A percentile compares a stretch with the other conserved stretches of the same genome.
phyloP scores from a whole-genome alignment of 192 early-diverging fungal species.

The Rhizoclosmatium globosum region DNA sequence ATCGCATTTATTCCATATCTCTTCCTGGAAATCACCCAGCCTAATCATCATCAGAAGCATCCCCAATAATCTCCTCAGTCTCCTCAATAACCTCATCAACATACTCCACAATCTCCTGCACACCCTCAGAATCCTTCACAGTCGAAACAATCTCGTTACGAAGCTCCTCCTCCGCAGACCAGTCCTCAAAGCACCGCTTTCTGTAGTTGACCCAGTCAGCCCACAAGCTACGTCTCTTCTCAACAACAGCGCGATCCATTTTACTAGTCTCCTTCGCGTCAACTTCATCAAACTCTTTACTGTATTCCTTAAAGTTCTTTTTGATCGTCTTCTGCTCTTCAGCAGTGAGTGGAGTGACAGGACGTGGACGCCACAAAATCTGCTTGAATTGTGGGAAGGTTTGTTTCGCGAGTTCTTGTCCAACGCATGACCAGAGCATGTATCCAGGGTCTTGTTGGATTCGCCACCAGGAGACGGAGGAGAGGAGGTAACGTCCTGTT shows the following conservation, averaged over 20 bases:
- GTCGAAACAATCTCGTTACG: constrained; percentile 62
- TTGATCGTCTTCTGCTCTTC: constrained; percentile 86
- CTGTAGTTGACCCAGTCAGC: constrained; percentile 89
- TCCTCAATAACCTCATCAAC: constrained; percentile 91
- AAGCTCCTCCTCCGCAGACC: constrained; percentile 64
- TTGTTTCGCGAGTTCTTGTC: constrained; percentile 78
- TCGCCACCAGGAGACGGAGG: constrained; percentile 87
- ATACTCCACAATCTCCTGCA: constrained; percentile 83
- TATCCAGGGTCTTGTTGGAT: constrained; percentile 91
- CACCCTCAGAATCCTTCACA: constrained; percentile 58
- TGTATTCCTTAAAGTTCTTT: constrained; percentile 92
- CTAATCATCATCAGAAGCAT: constrained; percentile 17
- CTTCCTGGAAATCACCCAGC: not conserved
- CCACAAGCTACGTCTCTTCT: constrained; percentile 75
- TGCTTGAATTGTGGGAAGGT: constrained; percentile 88
- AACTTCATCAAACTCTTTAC: constrained; percentile 87
- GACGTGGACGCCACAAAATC: constrained; percentile 95
- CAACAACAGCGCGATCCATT: constrained; percentile 77
- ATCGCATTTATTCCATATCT: too few species aligned
- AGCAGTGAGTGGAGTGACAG: constrained; percentile 76
- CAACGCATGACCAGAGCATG: constrained; percentile 91
- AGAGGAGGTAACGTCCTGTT: constrained; percentile 92
- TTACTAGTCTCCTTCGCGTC: constrained; percentile 79
- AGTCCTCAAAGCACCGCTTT: constrained; percentile 64
- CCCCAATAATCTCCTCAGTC: constrained; percentile 53